Evolutionary conservation across 257 asterid genomes (phyloP).

Genomic region (Gardenia jasminoides): DNA sequence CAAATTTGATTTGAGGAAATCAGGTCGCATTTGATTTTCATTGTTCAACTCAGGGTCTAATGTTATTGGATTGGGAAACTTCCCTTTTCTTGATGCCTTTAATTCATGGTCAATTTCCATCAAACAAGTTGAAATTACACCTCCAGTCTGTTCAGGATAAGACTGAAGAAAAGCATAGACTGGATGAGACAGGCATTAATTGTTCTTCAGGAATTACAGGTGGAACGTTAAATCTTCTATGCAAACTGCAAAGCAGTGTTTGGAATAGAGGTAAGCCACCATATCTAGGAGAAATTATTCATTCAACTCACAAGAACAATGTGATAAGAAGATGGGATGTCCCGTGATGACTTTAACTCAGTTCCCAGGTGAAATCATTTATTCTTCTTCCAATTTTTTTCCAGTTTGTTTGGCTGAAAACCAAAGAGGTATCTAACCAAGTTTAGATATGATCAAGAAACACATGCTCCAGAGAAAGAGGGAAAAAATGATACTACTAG

Average conservation of each 20-base stretch:
- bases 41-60: neutral
- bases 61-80: neutral
- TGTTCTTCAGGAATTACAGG: neutral
- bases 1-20: neutral
- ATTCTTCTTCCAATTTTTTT: too few relatives aligned
- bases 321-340: neutral
- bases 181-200: neutral
- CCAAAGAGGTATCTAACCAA: neutral
- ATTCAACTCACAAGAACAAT: neutral
- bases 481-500: neutral
- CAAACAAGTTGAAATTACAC: neutral
- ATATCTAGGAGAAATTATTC: neutral
- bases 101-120: neutral
- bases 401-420: too few relatives aligned
- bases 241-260: neutral
- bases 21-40: neutral
- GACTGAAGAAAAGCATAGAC: neutral
- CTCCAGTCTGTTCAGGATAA: neutral
- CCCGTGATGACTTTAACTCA: neutral
- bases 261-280: neutral
- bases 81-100: neutral
- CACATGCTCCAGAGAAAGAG: neutral
- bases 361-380: neutral
- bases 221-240: neutral
- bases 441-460: neutral